phyloP scores from a whole-genome alignment of 352 stramenopile genomes.

The Globisporangium radiosum region DNA sequence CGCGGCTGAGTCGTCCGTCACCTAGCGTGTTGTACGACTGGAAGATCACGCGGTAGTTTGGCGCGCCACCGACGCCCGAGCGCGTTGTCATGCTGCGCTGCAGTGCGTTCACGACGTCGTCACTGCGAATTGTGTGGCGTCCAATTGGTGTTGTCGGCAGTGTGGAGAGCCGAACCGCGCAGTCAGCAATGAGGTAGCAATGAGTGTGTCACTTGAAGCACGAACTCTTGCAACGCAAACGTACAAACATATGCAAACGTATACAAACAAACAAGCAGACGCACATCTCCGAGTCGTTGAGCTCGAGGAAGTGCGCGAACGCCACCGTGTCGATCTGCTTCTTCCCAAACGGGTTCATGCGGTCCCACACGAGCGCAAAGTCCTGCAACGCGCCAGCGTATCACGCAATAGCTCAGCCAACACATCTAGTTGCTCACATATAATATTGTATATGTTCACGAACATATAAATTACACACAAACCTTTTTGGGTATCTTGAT shows the following conservation, averaged over 20 bases:
- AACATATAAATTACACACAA: neutral
- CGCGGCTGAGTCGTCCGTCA: constrained; percentile 56
- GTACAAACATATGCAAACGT: no score
- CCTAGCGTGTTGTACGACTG: constrained; percentile 66
- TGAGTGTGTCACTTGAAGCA: neutral
- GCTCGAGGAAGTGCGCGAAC: constrained; percentile 63
- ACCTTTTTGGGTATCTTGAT: constrained; percentile 79
- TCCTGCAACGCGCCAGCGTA: constrained; percentile 21
- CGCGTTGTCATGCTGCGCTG: constrained; percentile 65
- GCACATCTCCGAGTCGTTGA: constrained; percentile 77
- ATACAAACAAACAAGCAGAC: neutral
- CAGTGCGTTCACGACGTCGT: constrained; percentile 55
- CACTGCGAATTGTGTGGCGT: constrained; percentile 18
- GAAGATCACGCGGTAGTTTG: constrained; percentile 75
- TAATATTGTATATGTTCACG: neutral
- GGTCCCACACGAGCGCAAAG: constrained; percentile 56
- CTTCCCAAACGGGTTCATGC: constrained; percentile 53
- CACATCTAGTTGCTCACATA: no score
- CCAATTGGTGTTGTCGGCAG: no score
- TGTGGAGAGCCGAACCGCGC: no score
- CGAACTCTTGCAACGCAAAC: neutral
- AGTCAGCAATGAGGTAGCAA: neutral
- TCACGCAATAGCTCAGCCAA: no score
- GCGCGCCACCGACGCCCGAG: constrained; percentile 43
- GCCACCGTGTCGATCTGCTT: constrained; percentile 49